Evolutionary conservation across 1,284 basidiomycete genomes (phyloP), one percentile per base, ranked within the genome.

Genomic region (Boletus mariae): DNA sequence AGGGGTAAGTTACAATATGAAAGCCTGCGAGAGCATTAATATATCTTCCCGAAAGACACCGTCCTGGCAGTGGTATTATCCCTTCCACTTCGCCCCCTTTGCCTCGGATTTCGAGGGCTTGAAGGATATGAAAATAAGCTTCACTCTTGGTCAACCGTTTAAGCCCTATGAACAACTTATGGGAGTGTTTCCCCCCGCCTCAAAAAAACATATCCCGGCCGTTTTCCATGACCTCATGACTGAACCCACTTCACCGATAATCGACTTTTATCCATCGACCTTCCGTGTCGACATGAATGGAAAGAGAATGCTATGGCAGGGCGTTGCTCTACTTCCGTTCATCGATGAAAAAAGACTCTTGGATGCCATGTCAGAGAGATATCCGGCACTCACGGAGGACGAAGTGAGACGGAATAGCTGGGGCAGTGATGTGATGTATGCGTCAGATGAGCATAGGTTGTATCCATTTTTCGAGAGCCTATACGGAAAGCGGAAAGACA

Each of bases 281-380:
- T 99, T 99, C 70, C 84, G 95, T 62, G 90, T 99, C 65, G 97
- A 99, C 71, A 99, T 99, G 97, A 99, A 99, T 67, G 97, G 97
- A 57, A 99, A 99, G 75, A 94, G 92, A 74, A 98, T 99, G 95
- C 81, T 91, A 1, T 99, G 97, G 97, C 97, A 99, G 72, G 97
- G 97, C 53, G 94, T 99, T 45, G 95, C 95, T 0, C 77, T 99
- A 2, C 75, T 99, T 23, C 95, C 97, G 0, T 99, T 99, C 75
- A 99, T 99, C 60, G 93, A 99, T 66, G 82, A 90, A 69, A 82
- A 80, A 56, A 83, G 95, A 17, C 74, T 98, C 23, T 73, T 98
- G 49, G 83, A 80, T 25, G 93, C 94, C 2, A 92, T 99, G 84
- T 81, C 78, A 15, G 75, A 80, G 26, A 81, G 83, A 55, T 93